Conservation (phyloP, 148 eudicot genomes). For the Arbutus unedo region DNA sequence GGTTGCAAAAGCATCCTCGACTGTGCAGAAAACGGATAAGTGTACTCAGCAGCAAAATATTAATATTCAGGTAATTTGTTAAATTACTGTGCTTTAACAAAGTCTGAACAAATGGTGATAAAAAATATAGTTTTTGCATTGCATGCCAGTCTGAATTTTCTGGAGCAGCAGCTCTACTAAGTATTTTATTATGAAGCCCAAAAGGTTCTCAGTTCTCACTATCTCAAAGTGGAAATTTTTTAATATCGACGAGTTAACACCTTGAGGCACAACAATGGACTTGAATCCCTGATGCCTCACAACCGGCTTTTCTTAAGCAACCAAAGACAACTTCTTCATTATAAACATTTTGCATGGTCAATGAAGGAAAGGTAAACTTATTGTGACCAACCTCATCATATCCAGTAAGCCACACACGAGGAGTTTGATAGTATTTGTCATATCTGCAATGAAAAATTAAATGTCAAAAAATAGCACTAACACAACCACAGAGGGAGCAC, state of each 20-base stretch:
- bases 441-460: conserved; percentile 45
- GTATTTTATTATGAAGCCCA: not conserved
- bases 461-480: not conserved
- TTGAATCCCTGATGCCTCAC: not conserved
- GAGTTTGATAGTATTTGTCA: conserved; percentile 98
- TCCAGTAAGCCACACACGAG: conserved; percentile 99
- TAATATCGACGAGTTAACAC: not conserved
- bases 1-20: conserved; percentile 98
- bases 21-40: conserved; percentile 30
- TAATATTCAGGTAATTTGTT: not conserved
- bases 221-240: not conserved
- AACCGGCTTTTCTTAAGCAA: not conserved
- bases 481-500: not conserved
- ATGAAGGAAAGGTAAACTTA: not conserved
- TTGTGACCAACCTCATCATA: conserved; percentile 85
- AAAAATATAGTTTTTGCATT: not conserved
- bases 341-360: not conserved
- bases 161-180: not conserved
- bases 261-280: not conserved
- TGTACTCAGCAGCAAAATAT: not conserved
- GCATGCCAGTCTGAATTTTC: not conserved
- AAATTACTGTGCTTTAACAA: not conserved
- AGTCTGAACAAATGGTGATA: not conserved
- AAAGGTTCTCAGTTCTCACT: not conserved
- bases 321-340: not conserved